A percentile compares a stretch with the other conserved stretches of the same genome.
Conservation (phyloP, 164 flowering plant species). For the Nymphaea thermarum region DNA sequence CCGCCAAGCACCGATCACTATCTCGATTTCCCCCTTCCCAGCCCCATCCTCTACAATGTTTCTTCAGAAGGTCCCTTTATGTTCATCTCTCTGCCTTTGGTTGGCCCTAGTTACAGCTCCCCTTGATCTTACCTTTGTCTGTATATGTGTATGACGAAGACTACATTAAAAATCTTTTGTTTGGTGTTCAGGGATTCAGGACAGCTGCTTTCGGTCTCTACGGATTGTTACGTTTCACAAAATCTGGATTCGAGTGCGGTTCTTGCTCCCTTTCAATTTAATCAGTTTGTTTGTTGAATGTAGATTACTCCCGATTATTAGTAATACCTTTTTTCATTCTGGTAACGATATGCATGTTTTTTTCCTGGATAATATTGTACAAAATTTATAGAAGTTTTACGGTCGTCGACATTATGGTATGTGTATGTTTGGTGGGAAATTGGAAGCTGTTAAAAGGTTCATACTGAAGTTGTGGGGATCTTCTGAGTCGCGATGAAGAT, state of each 20-base stretch:
- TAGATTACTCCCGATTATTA: neutral
- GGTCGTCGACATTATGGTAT: too few species aligned
- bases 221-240: constrained; percentile 84
- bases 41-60: constrained; percentile 26
- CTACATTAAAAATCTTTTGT: too few species aligned
- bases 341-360: too few species aligned
- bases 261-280: neutral
- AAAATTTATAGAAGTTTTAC: too few species aligned
- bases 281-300: neutral
- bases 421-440: too few species aligned
- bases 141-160: neutral
- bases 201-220: constrained; percentile 58
- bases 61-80: constrained; percentile 37
- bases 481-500: too few species aligned
- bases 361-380: too few species aligned
- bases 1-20: too few species aligned
- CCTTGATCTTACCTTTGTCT: neutral
- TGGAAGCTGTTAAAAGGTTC: too few species aligned
- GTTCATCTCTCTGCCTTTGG: neutral
- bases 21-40: too few species aligned
- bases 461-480: too few species aligned
- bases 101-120: neutral
- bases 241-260: constrained; percentile 65
- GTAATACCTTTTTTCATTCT: too few species aligned
- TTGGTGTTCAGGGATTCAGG: constrained; percentile 49